Percentiles rank a stretch among this genome's conserved stretches.
Evolutionary conservation across 345 rosid genomes (phyloP).

Genomic region (Brassica napus): DNA sequence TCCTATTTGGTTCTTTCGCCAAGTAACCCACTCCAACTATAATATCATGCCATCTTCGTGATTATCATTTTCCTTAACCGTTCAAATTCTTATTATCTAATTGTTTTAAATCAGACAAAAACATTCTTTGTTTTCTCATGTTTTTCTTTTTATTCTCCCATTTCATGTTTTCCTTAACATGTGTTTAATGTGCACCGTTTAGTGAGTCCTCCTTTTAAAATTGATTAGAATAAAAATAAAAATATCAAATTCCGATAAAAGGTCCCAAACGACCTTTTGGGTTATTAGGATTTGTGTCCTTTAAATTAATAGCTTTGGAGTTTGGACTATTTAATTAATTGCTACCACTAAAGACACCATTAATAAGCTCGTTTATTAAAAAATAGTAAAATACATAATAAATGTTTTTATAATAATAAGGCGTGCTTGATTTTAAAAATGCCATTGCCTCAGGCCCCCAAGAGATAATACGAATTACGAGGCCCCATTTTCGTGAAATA

Average conservation of each 20-base stretch:
- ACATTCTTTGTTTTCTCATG: background rate
- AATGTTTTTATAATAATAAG: background rate
- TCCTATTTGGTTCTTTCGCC: conserved; percentile 35
- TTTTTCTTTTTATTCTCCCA: background rate
- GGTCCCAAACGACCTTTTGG: conserved; percentile 26
- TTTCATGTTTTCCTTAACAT: background rate
- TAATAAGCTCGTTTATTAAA: conserved; percentile 15
- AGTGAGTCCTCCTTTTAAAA: background rate
- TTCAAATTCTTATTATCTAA: background rate
- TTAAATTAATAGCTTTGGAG: conserved; percentile 28
- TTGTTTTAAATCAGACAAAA: background rate
- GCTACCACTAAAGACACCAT: conserved; percentile 8
- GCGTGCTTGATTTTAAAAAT: too few relatives aligned
- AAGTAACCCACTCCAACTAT: conserved; percentile 44
- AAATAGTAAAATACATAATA: background rate
- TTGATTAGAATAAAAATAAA: background rate
- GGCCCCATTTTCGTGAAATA: too few relatives aligned
- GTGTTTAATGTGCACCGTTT: background rate
- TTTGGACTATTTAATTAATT: conserved; percentile 27
- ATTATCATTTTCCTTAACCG: conserved; percentile 14
- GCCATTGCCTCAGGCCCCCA: too few relatives aligned
- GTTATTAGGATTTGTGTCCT: conserved; percentile 36
- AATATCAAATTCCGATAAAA: conserved; percentile 8
- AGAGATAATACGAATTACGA: too few relatives aligned
- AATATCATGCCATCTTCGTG: conserved; percentile 45